Percentiles rank a stretch among this genome's conserved stretches.
These are phyloP conservation scores for Puccinia sorghi DNA, from an alignment of 1,284 basidiomycete genomes.

Conservation along the genomic window DNA sequence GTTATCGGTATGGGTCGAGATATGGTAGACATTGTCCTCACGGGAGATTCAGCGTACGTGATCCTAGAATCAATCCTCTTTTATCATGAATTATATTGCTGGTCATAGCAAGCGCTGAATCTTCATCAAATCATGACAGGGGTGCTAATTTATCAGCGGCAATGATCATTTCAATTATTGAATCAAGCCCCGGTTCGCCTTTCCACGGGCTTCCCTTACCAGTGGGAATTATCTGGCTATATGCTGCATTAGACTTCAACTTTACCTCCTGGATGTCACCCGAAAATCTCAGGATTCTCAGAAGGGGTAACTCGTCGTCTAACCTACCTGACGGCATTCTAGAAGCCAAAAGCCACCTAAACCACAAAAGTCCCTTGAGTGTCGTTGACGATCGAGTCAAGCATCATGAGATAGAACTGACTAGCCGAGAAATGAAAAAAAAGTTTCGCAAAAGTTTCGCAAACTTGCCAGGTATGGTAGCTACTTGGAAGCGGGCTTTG, in stretches of 20 bases:
- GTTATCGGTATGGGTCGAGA: conserved; percentile 79
- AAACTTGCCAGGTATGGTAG: conserved; percentile 44
- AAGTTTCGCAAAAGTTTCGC: conserved; percentile 49
- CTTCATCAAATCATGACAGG: background rate
- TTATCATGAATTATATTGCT: background rate
- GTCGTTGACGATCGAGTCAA: conserved; percentile 70
- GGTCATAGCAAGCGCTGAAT: background rate
- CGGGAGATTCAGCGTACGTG: conserved; percentile 88
- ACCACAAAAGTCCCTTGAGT: conserved; percentile 72
- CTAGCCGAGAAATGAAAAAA: conserved; percentile 28
- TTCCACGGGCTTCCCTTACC: conserved; percentile 65
- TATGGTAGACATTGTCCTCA: conserved; percentile 71
- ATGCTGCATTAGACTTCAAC: conserved; percentile 81
- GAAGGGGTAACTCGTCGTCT: conserved; percentile 73
- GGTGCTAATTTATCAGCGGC: conserved; percentile 46
- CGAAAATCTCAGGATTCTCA: conserved; percentile 75
- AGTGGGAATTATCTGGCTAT: conserved; percentile 75
- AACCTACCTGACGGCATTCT: conserved; percentile 65
- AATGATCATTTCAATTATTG: conserved; percentile 54
- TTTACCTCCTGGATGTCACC: conserved; percentile 91
- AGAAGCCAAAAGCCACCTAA: conserved; percentile 82
- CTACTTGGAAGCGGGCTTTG: conserved; percentile 45
- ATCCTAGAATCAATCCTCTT: background rate
- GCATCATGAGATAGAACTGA: conserved; percentile 17
- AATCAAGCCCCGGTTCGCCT: conserved; percentile 58